These are phyloP conservation scores for Misopates orontium DNA, from an alignment of 257 asterid genomes.

Conservation along the genomic window DNA sequence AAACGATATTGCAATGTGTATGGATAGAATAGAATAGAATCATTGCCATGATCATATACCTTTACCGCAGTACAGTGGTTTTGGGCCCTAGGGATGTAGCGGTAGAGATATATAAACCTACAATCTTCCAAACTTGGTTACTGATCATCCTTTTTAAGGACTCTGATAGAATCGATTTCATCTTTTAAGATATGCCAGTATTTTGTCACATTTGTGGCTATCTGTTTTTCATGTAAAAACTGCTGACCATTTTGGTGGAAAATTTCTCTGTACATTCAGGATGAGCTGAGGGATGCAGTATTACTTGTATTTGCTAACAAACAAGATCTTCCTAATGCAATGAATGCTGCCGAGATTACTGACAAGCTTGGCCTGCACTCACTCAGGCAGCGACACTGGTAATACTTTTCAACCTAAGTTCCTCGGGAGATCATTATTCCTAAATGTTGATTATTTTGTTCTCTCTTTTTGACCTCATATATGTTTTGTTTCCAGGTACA, in stretches of 20 bases:
- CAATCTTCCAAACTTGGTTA: background rate
- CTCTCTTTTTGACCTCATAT: background rate
- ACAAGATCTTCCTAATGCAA: constrained; percentile 23
- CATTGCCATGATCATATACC: no score
- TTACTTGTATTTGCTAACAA: constrained; percentile 21
- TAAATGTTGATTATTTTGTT: background rate
- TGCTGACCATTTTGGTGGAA: constrained; percentile 10
- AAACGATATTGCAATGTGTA: no score
- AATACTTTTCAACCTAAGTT: background rate
- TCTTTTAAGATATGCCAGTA: background rate
- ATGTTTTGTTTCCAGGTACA: background rate
- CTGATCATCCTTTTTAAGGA: background rate
- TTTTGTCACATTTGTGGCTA: background rate
- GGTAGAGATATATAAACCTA: background rate
- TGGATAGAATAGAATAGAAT: no score
- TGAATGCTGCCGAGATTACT: constrained; percentile 25
- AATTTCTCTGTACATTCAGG: constrained; percentile 16
- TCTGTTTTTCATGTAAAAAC: background rate
- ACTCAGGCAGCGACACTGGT: constrained; percentile 21
- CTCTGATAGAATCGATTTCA: background rate
- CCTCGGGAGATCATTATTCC: background rate
- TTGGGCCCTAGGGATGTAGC: no score
- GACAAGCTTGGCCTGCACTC: constrained; percentile 25
- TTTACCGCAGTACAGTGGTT: no score
- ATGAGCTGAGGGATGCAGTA: constrained; percentile 22